Conservation (phyloP, 2,329 filamentous ascomycete genomes). For the Xylariaceae sp. region DNA sequence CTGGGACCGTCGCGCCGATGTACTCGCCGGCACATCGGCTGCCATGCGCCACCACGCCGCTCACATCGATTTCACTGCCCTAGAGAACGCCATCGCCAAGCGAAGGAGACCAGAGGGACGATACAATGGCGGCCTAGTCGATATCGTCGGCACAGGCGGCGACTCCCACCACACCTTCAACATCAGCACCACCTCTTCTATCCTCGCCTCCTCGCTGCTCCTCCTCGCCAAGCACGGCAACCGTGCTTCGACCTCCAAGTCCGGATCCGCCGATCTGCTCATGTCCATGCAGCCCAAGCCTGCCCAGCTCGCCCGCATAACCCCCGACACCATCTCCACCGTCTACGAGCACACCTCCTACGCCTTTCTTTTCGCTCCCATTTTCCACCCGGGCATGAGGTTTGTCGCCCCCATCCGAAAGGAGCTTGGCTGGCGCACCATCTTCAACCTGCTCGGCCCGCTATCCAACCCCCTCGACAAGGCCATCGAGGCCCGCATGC, state of each 20-base stretch:
- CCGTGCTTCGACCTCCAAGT: constrained; percentile 90
- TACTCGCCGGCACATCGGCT: constrained; percentile 79
- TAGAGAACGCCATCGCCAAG: constrained; percentile 59
- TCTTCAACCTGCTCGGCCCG: constrained; percentile 95
- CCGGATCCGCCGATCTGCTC: constrained; percentile 89
- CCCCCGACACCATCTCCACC: constrained; percentile 64
- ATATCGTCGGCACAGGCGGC: constrained; percentile 96
- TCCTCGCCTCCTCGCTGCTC: constrained; percentile 81
- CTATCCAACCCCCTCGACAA: constrained; percentile 87
- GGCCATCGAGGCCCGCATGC: constrained; percentile 79
- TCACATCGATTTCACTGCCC: constrained; percentile 61
- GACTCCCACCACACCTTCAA: constrained; percentile 98
- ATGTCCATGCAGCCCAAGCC: constrained; percentile 69
- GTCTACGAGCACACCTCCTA: constrained; percentile 85
- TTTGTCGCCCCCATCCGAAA: constrained; percentile 82
- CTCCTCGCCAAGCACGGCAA: constrained; percentile 95
- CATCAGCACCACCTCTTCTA: constrained; percentile 91
- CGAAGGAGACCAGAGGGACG: constrained; percentile 64
- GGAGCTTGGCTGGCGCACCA: constrained; percentile 89
- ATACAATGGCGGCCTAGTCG: constrained; percentile 83
- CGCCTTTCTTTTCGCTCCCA: constrained; percentile 90
- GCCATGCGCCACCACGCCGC: constrained; percentile 81
- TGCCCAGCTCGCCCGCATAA: constrained; percentile 72
- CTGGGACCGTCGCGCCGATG: constrained; percentile 78
- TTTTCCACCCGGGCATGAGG: constrained; percentile 94